phyloP scores from a whole-genome alignment of 352 stramenopile genomes.

The Globisporangium recalcitrans region DNA sequence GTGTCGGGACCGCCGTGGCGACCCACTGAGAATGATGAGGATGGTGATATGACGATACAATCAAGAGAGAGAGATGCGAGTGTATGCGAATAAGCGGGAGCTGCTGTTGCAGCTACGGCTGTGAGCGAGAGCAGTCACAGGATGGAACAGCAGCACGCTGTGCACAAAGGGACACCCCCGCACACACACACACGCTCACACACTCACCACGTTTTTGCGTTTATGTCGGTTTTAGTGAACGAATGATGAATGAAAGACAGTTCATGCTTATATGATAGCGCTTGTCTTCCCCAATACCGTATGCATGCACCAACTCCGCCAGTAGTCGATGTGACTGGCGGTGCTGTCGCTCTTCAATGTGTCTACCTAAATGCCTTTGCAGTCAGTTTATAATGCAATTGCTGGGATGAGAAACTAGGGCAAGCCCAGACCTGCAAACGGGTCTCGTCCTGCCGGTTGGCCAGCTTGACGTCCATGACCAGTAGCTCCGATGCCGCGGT shows the following conservation, averaged over 20 bases:
- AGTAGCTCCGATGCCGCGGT: slow-evolving; percentile 3
- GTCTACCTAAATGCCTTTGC: too few species aligned
- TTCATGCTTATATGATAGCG: slow-evolving; percentile 6
- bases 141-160: neutral
- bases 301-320: too few species aligned
- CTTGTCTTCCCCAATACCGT: neutral
- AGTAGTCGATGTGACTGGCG: too few species aligned
- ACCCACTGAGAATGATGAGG: slow-evolving; percentile 20
- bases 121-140: slow-evolving; percentile 13
- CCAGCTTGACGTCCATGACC: slow-evolving; percentile 8
- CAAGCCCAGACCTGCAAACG: slow-evolving; percentile 72
- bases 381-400: neutral
- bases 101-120: slow-evolving; percentile 2
- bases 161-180: neutral
- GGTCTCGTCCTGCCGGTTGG: slow-evolving; percentile 33
- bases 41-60: neutral
- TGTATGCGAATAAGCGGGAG: neutral
- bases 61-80: neutral
- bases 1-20: slow-evolving; percentile 16
- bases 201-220: neutral
- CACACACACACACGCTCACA: too few species aligned
- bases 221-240: slow-evolving; percentile 7
- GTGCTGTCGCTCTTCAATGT: too few species aligned
- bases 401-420: slow-evolving; percentile 28
- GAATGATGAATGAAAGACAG: slow-evolving; percentile 13